Percentiles rank a stretch among this genome's conserved stretches.
Evolutionary conservation across 768 basidiomycete species (phyloP).

Genomic region (Phaffia australis): DNA sequence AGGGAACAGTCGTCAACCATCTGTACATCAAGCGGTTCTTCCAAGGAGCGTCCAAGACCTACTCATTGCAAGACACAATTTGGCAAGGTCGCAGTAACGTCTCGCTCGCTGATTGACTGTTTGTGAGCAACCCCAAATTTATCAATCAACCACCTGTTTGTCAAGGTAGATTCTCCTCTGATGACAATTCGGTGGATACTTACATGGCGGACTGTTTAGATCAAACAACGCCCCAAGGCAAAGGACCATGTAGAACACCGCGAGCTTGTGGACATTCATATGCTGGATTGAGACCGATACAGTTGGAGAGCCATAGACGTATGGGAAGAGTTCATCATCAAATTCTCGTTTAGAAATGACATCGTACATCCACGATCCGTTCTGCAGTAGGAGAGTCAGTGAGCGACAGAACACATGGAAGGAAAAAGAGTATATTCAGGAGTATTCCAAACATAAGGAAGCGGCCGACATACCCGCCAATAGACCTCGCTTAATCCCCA

Average conservation of each 20-base stretch:
- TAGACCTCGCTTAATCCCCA: conserved; percentile 10
- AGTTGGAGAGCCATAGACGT: not conserved
- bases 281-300: not conserved
- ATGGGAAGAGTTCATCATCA: conserved; percentile 5
- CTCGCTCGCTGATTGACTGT: conserved; percentile 1
- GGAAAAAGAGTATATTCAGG: not conserved
- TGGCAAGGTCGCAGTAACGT: conserved; percentile 15
- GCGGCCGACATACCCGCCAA: not conserved
- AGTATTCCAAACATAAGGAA: not conserved
- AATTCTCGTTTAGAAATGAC: conserved; percentile 2
- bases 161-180: too few relatives aligned
- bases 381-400: conserved; percentile 1
- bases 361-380: conserved; percentile 18
- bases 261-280: conserved; percentile 44
- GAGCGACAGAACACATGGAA: not conserved
- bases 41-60: not conserved
- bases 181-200: not conserved
- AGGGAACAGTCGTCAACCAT: too few relatives aligned
- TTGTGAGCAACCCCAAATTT: not conserved
- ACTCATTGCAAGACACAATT: conserved; percentile 14
- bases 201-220: conserved; percentile 37
- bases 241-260: conserved; percentile 57
- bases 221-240: conserved; percentile 59
- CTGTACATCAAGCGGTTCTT: too few relatives aligned
- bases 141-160: too few relatives aligned